A percentile compares a stretch with the other conserved stretches of the same genome.
Evolutionary conservation across 2,329 filamentous ascomycete genomes (phyloP).

Genomic region (Paraphaeosphaeria minitans): DNA sequence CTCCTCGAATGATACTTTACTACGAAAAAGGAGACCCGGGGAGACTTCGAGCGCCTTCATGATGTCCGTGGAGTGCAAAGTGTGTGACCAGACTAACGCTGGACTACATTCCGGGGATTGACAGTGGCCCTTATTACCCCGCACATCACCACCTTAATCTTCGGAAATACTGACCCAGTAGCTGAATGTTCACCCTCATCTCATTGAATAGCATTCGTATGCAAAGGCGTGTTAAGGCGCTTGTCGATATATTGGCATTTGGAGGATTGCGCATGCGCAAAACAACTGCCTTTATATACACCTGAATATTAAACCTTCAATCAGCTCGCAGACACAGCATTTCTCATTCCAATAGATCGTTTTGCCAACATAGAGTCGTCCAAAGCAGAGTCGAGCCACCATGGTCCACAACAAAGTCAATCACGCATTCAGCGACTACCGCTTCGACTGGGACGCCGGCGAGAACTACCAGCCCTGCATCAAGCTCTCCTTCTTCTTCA

Average conservation of each 20-base stretch:
- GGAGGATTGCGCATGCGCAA: background rate
- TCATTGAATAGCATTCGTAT: background rate
- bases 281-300: background rate
- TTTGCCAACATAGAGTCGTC: too few species aligned
- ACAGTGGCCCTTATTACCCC: background rate
- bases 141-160: background rate
- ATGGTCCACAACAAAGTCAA: conserved; percentile 23
- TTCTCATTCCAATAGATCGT: too few species aligned
- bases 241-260: background rate
- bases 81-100: background rate
- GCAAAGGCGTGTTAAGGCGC: background rate
- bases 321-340: too few species aligned
- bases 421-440: conserved; percentile 29
- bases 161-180: background rate
- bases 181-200: background rate
- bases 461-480: conserved; percentile 41
- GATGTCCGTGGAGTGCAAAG: background rate
- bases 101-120: background rate
- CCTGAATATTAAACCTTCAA: too few species aligned
- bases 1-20: background rate
- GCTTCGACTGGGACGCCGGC: conserved; percentile 32
- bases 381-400: background rate
- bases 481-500: conserved; percentile 40
- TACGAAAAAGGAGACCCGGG: background rate
- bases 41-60: background rate